phyloP scores from a whole-genome alignment of 2,329 filamentous ascomycete species.

The Westerdykella ornata region DNA sequence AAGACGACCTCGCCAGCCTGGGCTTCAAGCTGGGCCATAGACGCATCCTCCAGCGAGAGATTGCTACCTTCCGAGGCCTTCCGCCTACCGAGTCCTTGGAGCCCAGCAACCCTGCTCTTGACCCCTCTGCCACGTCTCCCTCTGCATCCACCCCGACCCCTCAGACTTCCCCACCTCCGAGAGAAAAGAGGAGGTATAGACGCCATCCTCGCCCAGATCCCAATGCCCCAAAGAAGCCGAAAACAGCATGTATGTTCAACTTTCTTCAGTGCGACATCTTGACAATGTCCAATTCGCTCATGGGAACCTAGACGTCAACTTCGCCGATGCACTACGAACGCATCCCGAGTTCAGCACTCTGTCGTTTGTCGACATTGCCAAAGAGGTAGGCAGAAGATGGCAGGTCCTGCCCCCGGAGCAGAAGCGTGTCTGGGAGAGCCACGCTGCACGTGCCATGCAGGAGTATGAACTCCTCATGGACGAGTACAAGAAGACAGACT shows the following conservation, averaged over 20 bases:
- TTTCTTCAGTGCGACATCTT: neutral
- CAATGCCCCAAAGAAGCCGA: conserved; percentile 38
- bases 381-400: conserved; percentile 36
- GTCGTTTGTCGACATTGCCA: conserved; percentile 37
- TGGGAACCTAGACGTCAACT: conserved; percentile 33
- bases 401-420: conserved; percentile 31
- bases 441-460: conserved; percentile 35
- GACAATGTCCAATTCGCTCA: too few relatives aligned
- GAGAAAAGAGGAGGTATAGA: conserved; percentile 35
- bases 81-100: conserved; percentile 24
- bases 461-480: conserved; percentile 37
- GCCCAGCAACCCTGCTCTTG: conserved; percentile 12
- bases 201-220: conserved; percentile 33
- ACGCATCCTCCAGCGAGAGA: conserved; percentile 36
- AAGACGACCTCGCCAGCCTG: conserved; percentile 33
- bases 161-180: conserved; percentile 18
- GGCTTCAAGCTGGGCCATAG: conserved; percentile 39
- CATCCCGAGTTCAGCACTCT: conserved; percentile 31
- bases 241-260: conserved; percentile 33
- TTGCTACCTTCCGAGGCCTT: conserved; percentile 32
- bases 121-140: conserved; percentile 14
- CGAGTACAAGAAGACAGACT: conserved; percentile 36
- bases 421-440: conserved; percentile 35
- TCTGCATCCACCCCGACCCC: conserved; percentile 24
- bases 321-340: conserved; percentile 36